Conservation (phyloP, 2,329 filamentous ascomycete species). For the Trichoderma sp. region DNA sequence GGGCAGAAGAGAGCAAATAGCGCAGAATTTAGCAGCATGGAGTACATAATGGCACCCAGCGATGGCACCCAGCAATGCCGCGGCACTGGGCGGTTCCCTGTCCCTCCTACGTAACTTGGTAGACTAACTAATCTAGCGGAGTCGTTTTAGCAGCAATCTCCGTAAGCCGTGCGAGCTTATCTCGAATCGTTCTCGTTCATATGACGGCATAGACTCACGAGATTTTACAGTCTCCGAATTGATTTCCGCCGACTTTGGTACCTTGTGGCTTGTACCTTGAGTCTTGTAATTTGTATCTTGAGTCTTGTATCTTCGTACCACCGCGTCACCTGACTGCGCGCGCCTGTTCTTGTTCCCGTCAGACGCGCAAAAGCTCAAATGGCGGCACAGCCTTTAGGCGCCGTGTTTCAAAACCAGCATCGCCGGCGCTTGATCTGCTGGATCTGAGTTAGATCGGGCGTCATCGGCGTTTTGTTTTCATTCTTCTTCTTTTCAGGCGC, state of each 20-base stretch:
- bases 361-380: background rate
- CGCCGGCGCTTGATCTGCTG: background rate
- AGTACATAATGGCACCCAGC: background rate
- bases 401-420: background rate
- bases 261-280: background rate
- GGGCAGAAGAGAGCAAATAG: background rate
- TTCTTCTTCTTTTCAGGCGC: background rate
- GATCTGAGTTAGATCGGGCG: background rate
- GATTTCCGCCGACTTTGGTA: background rate
- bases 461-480: background rate
- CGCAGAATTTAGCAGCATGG: background rate
- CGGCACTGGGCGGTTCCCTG: background rate
- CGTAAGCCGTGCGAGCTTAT: background rate
- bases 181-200: background rate
- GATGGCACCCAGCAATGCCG: background rate
- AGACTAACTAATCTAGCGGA: background rate
- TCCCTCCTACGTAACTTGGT: background rate
- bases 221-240: too few species aligned
- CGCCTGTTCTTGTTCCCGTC: slow-evolving; percentile 17
- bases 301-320: background rate
- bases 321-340: slow-evolving; percentile 31
- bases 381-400: background rate
- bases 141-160: background rate
- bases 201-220: background rate
- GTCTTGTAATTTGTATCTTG: background rate